phyloP scores from a whole-genome alignment of 1,284 basidiomycete genomes.

The Papiliotrema laurentii region DNA sequence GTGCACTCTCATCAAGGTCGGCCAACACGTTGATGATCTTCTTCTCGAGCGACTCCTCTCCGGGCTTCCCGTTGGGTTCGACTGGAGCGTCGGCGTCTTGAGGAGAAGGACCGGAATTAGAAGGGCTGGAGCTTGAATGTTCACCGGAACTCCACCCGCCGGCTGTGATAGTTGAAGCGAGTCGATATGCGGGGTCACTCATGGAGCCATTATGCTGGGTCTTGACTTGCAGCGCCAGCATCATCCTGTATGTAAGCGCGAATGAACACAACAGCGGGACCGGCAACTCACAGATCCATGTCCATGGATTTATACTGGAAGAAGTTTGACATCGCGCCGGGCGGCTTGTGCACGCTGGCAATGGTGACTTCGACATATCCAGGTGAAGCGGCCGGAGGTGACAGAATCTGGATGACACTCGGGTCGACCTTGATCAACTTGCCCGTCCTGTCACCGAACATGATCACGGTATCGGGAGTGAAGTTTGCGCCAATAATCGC shows the following conservation, averaged over 20 bases:
- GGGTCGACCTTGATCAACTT: conserved; percentile 39
- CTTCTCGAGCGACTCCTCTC: conserved; percentile 60
- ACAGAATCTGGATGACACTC: conserved; percentile 65
- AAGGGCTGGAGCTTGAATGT: conserved; percentile 26
- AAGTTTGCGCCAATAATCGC: conserved; percentile 91
- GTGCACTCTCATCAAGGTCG: conserved; percentile 30
- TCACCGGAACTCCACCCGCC: conserved; percentile 22
- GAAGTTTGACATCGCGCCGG: conserved; percentile 23
- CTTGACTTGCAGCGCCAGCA: conserved; percentile 36
- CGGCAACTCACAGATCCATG: conserved; percentile 35
- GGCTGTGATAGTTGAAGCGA: conserved; percentile 26
- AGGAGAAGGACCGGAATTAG: conserved; percentile 16
- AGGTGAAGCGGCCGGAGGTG: conserved; percentile 76
- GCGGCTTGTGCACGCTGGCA: conserved; percentile 52
- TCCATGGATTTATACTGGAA: conserved; percentile 39
- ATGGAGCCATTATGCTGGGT: conserved; percentile 31
- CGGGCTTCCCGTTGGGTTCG: conserved; percentile 4
- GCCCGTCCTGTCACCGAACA: conserved; percentile 81
- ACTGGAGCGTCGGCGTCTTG: conserved; percentile 1
- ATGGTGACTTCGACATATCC: conserved; percentile 87
- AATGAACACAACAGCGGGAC: background rate
- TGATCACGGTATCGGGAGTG: conserved; percentile 57
- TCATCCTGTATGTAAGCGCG: conserved; percentile 25
- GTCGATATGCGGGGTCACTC: conserved; percentile 33
- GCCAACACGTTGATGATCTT: conserved; percentile 71